Evolutionary conservation across 345 rosid genomes (phyloP), one percentile per base, ranked within the genome.

Genomic region (Pistacia vera): DNA sequence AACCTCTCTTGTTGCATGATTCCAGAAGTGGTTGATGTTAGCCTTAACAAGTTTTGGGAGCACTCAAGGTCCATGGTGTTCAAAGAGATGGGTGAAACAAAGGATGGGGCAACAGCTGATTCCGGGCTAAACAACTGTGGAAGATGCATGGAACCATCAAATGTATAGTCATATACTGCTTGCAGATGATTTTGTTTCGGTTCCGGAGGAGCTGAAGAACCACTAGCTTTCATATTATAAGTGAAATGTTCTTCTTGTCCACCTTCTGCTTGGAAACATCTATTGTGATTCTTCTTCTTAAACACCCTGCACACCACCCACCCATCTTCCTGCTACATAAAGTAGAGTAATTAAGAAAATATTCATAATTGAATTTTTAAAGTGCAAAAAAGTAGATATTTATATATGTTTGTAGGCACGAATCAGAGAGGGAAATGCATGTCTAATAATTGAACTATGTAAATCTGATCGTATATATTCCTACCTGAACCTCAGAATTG

Each of bases 91-190:
- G 86, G 84, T 9, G 82, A 79, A 2, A 70, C 58, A 18, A 78
- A 82, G 51, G 83, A 65, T 66, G 81, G 48, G 36, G 74, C 80
- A 14, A 76, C 69, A 7, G 84, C 83, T 30, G 95, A 83, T 80
- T 93, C 98, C 36, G 92, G 89, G 63, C 98, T 90, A 61, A 93
- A 89, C 65, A 93, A 81, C 77, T 90, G 98, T 7, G 98, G 98
- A 2, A 93, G 93, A 81, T 93, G 92, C 88, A 90, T 88, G 74
- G 90, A 86, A 11, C 85, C 86, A 56, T 86, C 82, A 11, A 85
- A 77, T 25, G 63, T 80, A 38, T 78, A 70, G 72, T 82, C 77
- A 62, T 81, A 77, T 11, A 72, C 77, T 75, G 85, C 66, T 71
- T 76, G 87, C 49, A 71, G 64, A 18, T 79, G 82, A 73, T 63